Conservation (phyloP, 495 filamentous ascomycete genomes). For the Aspergillus haitiensis region DNA sequence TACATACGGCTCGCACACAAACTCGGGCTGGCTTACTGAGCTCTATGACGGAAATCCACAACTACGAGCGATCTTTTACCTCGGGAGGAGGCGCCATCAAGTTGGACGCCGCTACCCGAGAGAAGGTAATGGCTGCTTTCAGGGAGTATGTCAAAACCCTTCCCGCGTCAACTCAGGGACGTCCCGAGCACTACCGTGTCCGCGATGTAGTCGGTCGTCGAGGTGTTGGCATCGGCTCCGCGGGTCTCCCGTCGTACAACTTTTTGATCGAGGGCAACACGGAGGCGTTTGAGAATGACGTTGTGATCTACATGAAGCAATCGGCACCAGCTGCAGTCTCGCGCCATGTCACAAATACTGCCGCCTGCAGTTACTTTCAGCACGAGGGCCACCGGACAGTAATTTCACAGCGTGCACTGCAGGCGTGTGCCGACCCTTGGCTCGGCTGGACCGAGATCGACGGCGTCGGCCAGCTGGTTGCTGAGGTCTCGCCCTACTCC, state of each 20-base stretch:
- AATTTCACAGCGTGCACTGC: slow-evolving; percentile 22
- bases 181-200: slow-evolving; percentile 8
- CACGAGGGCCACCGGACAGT: slow-evolving; percentile 25
- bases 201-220: slow-evolving; percentile 23
- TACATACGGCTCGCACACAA: slow-evolving; percentile 15
- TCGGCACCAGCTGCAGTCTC: slow-evolving; percentile 17
- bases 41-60: slow-evolving; percentile 19
- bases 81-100: slow-evolving; percentile 15
- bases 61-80: slow-evolving; percentile 21
- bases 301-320: slow-evolving; percentile 26
- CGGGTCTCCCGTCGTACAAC: slow-evolving; percentile 23
- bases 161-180: background rate
- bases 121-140: slow-evolving; percentile 16
- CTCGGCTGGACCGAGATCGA: slow-evolving; percentile 26
- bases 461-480: slow-evolving; percentile 22
- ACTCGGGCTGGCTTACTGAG: slow-evolving; percentile 15
- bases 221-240: slow-evolving; percentile 23
- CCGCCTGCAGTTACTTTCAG: slow-evolving; percentile 17
- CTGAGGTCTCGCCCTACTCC: slow-evolving; percentile 21
- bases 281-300: slow-evolving; percentile 24
- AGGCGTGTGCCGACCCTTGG: slow-evolving; percentile 20
- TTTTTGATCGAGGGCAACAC: slow-evolving; percentile 22
- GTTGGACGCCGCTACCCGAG: slow-evolving; percentile 14
- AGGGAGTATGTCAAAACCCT: slow-evolving; percentile 17
- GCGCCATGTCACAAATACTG: slow-evolving; percentile 14